Conservation (phyloP, 225 moss, liverwort and hornwort genomes). For the Lunularia cruciata region DNA sequence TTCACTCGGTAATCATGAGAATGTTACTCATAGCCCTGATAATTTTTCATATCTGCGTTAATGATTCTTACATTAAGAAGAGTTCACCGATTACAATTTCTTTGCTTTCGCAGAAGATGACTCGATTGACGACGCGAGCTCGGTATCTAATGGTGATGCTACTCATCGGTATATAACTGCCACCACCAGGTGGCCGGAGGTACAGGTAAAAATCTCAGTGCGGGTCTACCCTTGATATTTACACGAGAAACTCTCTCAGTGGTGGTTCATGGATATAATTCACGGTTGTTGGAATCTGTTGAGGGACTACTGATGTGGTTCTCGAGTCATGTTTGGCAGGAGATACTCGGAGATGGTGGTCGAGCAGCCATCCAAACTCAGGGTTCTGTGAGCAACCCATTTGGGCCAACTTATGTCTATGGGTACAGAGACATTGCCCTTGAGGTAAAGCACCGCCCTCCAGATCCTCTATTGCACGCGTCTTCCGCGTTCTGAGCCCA, state of each 20-base stretch:
- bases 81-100: neutral
- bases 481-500: too few relatives aligned
- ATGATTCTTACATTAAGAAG: too few relatives aligned
- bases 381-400: constrained; percentile 96
- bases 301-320: too few relatives aligned
- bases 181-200: constrained; percentile 82
- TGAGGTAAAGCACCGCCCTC: constrained; percentile 58
- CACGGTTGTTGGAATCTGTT: too few relatives aligned
- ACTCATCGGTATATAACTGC: constrained; percentile 63
- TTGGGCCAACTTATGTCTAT: constrained; percentile 98
- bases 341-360: constrained; percentile 89
- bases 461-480: neutral
- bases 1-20: too few relatives aligned
- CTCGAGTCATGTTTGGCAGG: constrained; percentile 33
- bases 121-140: constrained; percentile 50
- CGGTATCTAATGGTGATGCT: constrained; percentile 56
- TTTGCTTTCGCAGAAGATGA: constrained; percentile 41
- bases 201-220: constrained; percentile 56
- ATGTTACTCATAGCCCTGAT: too few relatives aligned
- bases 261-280: too few relatives aligned
- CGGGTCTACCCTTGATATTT: too few relatives aligned
- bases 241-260: too few relatives aligned
- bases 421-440: constrained; percentile 92
- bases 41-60: too few relatives aligned
- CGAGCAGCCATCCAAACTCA: constrained; percentile 99